Evolutionary conservation across 345 rosid species (phyloP).

Genomic region (Acer saccharum): DNA sequence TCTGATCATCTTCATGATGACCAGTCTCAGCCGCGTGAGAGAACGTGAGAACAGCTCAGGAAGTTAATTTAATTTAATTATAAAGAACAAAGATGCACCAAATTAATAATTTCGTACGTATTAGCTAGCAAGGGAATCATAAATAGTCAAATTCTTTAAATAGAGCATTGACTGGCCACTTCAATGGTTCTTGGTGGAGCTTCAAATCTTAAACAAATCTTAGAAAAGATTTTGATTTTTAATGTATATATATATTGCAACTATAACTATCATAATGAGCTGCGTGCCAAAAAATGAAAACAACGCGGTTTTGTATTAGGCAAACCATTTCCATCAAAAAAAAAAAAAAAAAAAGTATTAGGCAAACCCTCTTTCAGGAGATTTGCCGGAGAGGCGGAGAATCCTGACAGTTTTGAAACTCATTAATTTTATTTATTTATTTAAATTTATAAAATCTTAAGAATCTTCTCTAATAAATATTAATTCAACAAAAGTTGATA

Average conservation of each 20-base stretch:
- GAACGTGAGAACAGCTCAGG: background rate
- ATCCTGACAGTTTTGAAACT: background rate
- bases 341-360: no score
- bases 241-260: background rate
- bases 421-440: background rate
- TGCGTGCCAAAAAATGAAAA: background rate
- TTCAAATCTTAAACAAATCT: no score
- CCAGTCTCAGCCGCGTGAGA: background rate
- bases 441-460: no score
- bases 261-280: slow-evolving; percentile 5
- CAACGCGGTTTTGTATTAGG: background rate
- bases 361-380: background rate
- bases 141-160: background rate
- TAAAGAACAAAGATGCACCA: no score
- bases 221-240: no score
- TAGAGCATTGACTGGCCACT: background rate
- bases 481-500: no score
- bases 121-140: background rate
- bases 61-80: no score
- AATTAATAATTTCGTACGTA: no score
- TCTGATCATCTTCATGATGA: background rate
- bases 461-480: no score
- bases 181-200: no score
- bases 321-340: no score
- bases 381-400: background rate